Evolutionary conservation across 1,284 basidiomycete species (phyloP).

Genomic region (Boletus sp.): DNA sequence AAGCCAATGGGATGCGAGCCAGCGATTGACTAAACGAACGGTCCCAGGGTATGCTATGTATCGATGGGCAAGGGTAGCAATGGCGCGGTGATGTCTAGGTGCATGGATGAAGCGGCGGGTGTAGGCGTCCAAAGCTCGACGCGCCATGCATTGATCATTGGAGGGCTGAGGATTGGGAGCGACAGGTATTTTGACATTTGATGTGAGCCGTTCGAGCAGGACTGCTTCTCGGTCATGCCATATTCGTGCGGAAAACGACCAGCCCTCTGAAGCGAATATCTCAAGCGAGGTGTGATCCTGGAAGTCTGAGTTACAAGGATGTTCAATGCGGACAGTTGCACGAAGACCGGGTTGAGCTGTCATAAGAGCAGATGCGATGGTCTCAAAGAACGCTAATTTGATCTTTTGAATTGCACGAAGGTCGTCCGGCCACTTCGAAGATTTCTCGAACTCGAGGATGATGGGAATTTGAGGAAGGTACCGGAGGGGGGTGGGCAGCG

Average conservation of each 20-base stretch:
- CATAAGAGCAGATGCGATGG: conserved; percentile 65
- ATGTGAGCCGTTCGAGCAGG: conserved; percentile 71
- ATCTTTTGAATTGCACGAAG: conserved; percentile 90
- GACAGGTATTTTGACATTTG: conserved; percentile 32
- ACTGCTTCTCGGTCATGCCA: conserved; percentile 85
- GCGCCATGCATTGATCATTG: conserved; percentile 43
- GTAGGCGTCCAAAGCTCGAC: conserved; percentile 59
- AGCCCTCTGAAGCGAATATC: conserved; percentile 77
- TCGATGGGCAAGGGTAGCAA: conserved; percentile 78
- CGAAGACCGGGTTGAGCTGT: conserved; percentile 45
- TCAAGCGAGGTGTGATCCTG: conserved; percentile 75
- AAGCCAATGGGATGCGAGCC: conserved; percentile 90
- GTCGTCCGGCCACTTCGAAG: conserved; percentile 94
- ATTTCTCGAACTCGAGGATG: conserved; percentile 85
- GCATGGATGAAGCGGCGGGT: conserved; percentile 69
- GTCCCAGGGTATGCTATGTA: conserved; percentile 81
- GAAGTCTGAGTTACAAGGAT: conserved; percentile 48
- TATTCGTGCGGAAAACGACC: conserved; percentile 82
- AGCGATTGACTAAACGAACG: conserved; percentile 86
- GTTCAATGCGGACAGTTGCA: conserved; percentile 57
- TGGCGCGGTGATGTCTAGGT: conserved; percentile 82
- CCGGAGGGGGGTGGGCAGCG: conserved; percentile 54
- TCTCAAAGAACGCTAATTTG: conserved; percentile 90
- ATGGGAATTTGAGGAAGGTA: conserved; percentile 71
- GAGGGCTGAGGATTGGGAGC: neutral